Base-by-base conservation (phyloP, 345 rosid genomes). In the Brassica cretica region DNA sequence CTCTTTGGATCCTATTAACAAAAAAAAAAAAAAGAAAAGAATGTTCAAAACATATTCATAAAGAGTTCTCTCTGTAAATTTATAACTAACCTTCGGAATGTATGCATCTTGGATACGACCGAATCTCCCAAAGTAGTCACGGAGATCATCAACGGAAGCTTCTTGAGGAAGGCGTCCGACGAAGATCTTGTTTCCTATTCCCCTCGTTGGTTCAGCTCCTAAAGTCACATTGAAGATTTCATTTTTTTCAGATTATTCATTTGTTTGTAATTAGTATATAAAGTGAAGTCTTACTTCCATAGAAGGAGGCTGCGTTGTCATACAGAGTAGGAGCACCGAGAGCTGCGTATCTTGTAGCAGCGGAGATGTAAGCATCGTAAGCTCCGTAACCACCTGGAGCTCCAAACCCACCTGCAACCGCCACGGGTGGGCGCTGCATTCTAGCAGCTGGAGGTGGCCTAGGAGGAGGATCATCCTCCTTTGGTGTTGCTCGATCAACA, bases 131-230 rank as follows among this genome's bases (percentile, higher is more conserved):
- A 95, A 95, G 80, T 95, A 90, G 51, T 84, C 94, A 35, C 91
- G 91, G 51, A 95, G 86, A 82, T 91, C 99, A 66, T 93, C 97
- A 70, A 79, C 86, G 1, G 88, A 84, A 53, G 99, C 99, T 78
- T 95, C 97, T 77, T 93, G 99, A 65, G 99, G 94, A 82, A 95
- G 98, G 84, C 98, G 88, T 67, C 99, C 99, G 81, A 95, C 90
- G 83, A 95, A 95, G 62, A 95, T 88, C 87, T 95, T 95, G 80
- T 87, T 91, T 30, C 99, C 93, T 82, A 89, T 87, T 64, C 97
- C 98, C 62, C 91, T 85, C 12, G 81, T 39, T 68, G 93, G 81
- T 61, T 88, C 93, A 33, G 88, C 88, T 85, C 90, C 93, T 80
- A 59, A 59, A 73, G 66, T 78, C 76, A 25, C 29, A 25, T 25